A percentile compares a stretch with the other conserved stretches of the same genome.
phyloP scores from a whole-genome alignment of 1,139 yeast genomes.

The Lodderomyces pseudojiufengensis region DNA sequence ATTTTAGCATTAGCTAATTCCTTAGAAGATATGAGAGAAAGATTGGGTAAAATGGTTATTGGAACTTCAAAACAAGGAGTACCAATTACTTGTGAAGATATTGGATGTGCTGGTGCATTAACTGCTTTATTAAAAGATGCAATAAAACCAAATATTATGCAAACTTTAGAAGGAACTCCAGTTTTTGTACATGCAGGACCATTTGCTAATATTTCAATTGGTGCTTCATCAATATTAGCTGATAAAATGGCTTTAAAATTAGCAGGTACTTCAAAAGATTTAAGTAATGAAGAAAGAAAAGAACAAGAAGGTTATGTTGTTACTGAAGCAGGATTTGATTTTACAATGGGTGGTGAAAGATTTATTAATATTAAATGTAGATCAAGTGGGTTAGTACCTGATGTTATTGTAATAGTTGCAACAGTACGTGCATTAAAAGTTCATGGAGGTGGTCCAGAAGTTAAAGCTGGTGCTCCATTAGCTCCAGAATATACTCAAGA shows the following conservation, averaged over 20 bases:
- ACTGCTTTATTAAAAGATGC: constrained; percentile 96
- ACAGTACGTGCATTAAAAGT: constrained; percentile 96
- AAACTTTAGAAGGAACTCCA: constrained; percentile 96
- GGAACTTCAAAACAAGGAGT: constrained; percentile 80
- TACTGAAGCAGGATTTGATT: constrained; percentile 97
- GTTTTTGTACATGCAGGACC: constrained; percentile 99
- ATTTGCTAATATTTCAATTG: constrained; percentile 95
- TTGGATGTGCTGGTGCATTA: constrained; percentile 96
- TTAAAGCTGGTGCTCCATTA: constrained; percentile 89
- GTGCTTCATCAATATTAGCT: constrained; percentile 92
- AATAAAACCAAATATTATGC: constrained; percentile 96
- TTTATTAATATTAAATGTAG: constrained; percentile 96
- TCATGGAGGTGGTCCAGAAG: constrained; percentile 99
- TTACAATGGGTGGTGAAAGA: constrained; percentile 99
- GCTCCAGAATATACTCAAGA: constrained; percentile 85
- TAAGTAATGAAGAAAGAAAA: constrained; percentile 47
- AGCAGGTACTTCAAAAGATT: constrained; percentile 63
- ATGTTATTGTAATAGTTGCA: constrained; percentile 91
- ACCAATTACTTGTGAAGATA: constrained; percentile 93
- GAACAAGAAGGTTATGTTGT: constrained; percentile 85
- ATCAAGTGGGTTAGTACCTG: constrained; percentile 86
- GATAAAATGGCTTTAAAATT: constrained; percentile 93
- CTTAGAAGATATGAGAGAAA: constrained; percentile 79
- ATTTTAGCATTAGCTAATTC: constrained; percentile 86
- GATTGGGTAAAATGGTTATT: constrained; percentile 89